These are phyloP conservation scores for Curvularia sp. DNA, from an alignment of 2,329 filamentous ascomycete species.

Conservation along the genomic window DNA sequence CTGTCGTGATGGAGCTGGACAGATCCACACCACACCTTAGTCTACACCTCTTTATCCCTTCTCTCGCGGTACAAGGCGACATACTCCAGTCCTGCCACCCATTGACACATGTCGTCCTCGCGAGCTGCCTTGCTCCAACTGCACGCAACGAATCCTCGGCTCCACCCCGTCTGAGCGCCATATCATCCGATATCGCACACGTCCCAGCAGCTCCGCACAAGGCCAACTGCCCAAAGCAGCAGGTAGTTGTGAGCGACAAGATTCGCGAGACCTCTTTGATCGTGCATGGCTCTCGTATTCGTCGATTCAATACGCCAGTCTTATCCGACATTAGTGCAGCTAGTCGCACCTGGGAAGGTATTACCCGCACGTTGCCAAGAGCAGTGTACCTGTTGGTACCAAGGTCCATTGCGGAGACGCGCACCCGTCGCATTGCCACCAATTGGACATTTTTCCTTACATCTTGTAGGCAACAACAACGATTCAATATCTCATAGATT, in stretches of 20 bases:
- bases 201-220: slow-evolving; percentile 4
- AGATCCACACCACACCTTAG: not conserved
- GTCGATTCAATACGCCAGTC: slow-evolving; percentile 20
- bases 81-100: not conserved
- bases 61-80: not conserved
- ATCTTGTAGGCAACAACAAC: not conserved
- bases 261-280: slow-evolving; percentile 27
- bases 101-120: not conserved
- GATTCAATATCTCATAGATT: not conserved
- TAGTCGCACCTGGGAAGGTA: slow-evolving; percentile 44
- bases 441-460: slow-evolving; percentile 12
- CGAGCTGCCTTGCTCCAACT: not conserved
- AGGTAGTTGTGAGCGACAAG: slow-evolving; percentile 18
- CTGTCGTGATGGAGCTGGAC: slow-evolving; percentile 4
- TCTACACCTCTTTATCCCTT: not conserved
- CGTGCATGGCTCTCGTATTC: slow-evolving; percentile 27
- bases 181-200: slow-evolving; percentile 30
- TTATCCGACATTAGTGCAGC: slow-evolving; percentile 12
- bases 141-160: not conserved
- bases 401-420: slow-evolving; percentile 1
- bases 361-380: slow-evolving; percentile 30
- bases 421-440: slow-evolving; percentile 7
- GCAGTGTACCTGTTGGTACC: slow-evolving; percentile 8
- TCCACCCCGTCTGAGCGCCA: slow-evolving; percentile 1
- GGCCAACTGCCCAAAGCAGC: slow-evolving; percentile 17